Percentiles rank a stretch among this genome's conserved stretches.
phyloP scores from a whole-genome alignment of 1,284 basidiomycete genomes.

The Ustilago curta region DNA sequence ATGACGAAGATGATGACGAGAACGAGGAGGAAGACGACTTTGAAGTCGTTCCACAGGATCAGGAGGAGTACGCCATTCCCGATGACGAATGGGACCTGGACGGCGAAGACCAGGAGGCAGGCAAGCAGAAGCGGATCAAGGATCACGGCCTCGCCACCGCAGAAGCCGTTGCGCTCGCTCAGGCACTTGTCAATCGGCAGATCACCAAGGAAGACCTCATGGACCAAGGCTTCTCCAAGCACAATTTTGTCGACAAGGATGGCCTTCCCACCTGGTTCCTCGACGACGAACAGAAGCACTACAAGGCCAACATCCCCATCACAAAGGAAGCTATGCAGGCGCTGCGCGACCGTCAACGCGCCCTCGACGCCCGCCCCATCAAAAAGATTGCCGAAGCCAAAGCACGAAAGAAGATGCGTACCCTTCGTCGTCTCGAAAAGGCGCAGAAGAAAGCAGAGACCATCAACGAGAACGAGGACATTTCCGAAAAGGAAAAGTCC shows the following conservation, averaged over 20 bases:
- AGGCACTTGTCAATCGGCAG: constrained; percentile 90
- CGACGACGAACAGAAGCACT: constrained; percentile 92
- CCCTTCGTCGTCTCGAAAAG: constrained; percentile 85
- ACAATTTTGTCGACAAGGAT: constrained; percentile 86
- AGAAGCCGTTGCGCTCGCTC: constrained; percentile 92
- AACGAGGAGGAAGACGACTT: constrained; percentile 61
- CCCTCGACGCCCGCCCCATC: constrained; percentile 95
- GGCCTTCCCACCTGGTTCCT: constrained; percentile 95
- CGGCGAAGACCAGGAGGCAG: constrained; percentile 78
- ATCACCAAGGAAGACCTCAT: constrained; percentile 89
- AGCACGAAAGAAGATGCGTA: constrained; percentile 93
- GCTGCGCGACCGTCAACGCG: constrained; percentile 88
- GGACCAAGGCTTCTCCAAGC: constrained; percentile 95
- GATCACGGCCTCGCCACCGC: constrained; percentile 87
- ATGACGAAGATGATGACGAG: constrained; percentile 68
- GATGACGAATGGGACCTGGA: constrained; percentile 84
- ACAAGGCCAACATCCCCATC: constrained; percentile 93
- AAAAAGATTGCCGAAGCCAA: constrained; percentile 99
- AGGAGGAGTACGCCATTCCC: constrained; percentile 80
- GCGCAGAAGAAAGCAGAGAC: constrained; percentile 97
- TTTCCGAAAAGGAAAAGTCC: constrained; percentile 87
- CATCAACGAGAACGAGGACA: constrained; percentile 84
- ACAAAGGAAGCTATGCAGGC: constrained; percentile 94
- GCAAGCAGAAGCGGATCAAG: constrained; percentile 78
- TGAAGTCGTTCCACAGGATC: constrained; percentile 61